These are phyloP conservation scores for Penicillium diatomitis DNA, from an alignment of 495 filamentous ascomycete species.

Conservation along the genomic window DNA sequence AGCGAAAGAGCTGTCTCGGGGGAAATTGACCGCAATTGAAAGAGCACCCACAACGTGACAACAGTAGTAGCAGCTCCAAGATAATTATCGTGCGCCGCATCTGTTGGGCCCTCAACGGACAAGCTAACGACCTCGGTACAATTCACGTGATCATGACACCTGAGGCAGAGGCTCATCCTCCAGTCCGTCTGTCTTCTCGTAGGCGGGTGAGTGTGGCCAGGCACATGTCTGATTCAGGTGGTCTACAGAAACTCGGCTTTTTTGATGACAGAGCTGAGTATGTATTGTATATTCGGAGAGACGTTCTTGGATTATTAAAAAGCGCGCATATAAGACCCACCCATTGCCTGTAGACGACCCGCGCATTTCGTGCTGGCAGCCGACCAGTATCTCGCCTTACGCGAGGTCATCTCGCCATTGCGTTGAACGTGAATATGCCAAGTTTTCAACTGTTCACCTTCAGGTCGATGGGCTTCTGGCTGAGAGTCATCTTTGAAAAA, in stretches of 20 bases:
- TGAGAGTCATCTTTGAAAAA: no score
- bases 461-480: no score
- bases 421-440: no score
- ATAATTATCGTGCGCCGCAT: constrained; percentile 2
- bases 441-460: no score
- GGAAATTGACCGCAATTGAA: neutral
- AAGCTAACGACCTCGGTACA: constrained; percentile 8
- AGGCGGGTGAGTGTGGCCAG: neutral
- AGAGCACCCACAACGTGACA: neutral
- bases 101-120: constrained; percentile 3
- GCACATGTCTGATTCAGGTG: neutral
- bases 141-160: constrained; percentile 8
- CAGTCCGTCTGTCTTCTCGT: neutral
- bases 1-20: neutral
- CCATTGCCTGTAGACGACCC: no score
- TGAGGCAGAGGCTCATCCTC: constrained; percentile 4
- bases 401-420: no score
- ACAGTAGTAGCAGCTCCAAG: neutral
- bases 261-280: no score
- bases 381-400: no score
- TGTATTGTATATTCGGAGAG: no score
- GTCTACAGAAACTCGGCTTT: neutral
- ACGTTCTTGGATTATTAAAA: no score
- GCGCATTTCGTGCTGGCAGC: no score
- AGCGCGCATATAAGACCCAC: no score